Percentiles rank a stretch among this genome's conserved stretches.
Conservation (phyloP, 2,329 filamentous ascomycete genomes). For the Fusarium foetens region DNA sequence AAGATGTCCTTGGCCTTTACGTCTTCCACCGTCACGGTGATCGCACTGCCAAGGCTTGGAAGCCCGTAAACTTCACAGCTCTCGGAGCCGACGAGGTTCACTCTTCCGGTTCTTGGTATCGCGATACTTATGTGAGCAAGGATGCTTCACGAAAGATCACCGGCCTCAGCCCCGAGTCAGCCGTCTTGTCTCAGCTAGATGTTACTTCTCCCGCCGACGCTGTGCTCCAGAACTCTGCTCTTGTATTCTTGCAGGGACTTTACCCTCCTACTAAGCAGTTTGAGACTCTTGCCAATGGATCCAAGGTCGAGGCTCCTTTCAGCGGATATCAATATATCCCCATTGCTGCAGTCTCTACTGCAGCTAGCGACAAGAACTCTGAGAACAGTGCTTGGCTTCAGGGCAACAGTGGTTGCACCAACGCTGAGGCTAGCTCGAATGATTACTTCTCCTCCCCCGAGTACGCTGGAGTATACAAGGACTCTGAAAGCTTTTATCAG, state of each 20-base stretch:
- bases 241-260: slow-evolving; percentile 83
- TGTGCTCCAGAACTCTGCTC: slow-evolving; percentile 83
- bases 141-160: slow-evolving; percentile 69
- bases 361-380: slow-evolving; percentile 63
- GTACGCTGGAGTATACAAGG: slow-evolving; percentile 56
- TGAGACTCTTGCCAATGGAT: slow-evolving; percentile 77
- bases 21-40: slow-evolving; percentile 93
- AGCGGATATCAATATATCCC: slow-evolving; percentile 87
- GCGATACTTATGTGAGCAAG: slow-evolving; percentile 75
- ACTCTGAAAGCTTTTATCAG: slow-evolving; percentile 70
- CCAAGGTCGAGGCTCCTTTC: slow-evolving; percentile 72
- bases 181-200: slow-evolving; percentile 75
- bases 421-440: slow-evolving; percentile 64
- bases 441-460: slow-evolving; percentile 61
- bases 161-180: slow-evolving; percentile 72
- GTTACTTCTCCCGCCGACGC: slow-evolving; percentile 78
- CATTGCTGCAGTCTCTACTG: slow-evolving; percentile 68
- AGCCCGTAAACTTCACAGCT: slow-evolving; percentile 78
- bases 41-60: slow-evolving; percentile 79
- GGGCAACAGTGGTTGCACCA: slow-evolving; percentile 66
- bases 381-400: slow-evolving; percentile 69
- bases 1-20: slow-evolving; percentile 83
- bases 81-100: slow-evolving; percentile 83
- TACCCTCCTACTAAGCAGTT: slow-evolving; percentile 78
- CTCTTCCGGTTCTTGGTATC: slow-evolving; percentile 78